These are phyloP conservation scores for Pinus taeda DNA, from an alignment of 75 land plant genomes.

Conservation along the genomic window DNA sequence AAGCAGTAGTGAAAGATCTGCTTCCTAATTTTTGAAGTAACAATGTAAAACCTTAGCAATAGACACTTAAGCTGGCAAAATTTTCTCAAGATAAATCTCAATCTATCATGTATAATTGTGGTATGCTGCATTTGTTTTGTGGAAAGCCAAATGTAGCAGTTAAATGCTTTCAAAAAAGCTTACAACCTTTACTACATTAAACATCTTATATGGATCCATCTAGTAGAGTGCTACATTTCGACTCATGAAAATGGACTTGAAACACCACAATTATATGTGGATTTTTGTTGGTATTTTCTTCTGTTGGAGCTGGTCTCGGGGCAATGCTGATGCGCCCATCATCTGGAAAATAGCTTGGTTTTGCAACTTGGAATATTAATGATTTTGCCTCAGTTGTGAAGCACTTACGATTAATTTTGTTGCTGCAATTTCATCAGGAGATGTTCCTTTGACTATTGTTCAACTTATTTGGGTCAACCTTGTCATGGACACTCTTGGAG, in stretches of 20 bases:
- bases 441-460: no score
- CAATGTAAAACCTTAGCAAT: slow-evolving; percentile 8
- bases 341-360: no score
- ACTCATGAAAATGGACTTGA: slow-evolving; percentile 80
- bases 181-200: slow-evolving; percentile 49
- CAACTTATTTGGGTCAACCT: no score
- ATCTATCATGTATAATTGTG: slow-evolving; percentile 80
- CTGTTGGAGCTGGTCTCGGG: no score
- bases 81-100: slow-evolving; percentile 87
- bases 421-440: no score
- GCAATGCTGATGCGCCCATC: no score
- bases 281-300: no score
- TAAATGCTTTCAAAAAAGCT: slow-evolving; percentile 74
- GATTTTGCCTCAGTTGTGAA: no score
- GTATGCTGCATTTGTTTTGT: slow-evolving; percentile 69
- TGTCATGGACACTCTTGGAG: no score
- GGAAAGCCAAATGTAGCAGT: slow-evolving; percentile 87
- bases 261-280: background rate
- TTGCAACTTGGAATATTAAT: no score
- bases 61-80: slow-evolving; percentile 46
- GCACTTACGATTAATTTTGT: no score
- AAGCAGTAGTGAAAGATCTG: background rate
- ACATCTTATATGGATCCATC: slow-evolving; percentile 85
- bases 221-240: slow-evolving; percentile 88
- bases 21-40: background rate